Base-by-base conservation (phyloP, 352 stramenopile genomes). In the Plasmopara muralis region DNA sequence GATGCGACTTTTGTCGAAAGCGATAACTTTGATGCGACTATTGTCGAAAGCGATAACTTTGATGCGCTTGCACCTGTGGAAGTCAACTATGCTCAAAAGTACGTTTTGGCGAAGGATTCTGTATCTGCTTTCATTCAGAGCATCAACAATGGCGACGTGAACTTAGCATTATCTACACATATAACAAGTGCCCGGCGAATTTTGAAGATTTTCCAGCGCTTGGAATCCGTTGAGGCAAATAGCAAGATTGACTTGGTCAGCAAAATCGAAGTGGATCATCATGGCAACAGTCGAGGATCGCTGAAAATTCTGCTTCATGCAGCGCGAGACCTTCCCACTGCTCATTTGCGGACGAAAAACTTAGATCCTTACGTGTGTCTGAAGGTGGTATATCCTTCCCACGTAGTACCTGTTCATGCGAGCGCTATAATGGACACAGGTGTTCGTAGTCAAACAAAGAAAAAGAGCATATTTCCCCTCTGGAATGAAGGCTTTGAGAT, bases 401-500 rank as follows among this genome's bases (percentile, higher is more conserved):
- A 63, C 29, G 62, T 38, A 34, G 8, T 67, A 31, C 41, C 60
- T 15, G 39, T 39, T n/a, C 38, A 40, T 15, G 29, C 16, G 15
- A 64, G 37, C 28, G 35, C 53, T 7, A 39, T 50, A 2, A 20
- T 33, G 1, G 62, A 28, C n/a, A 59, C 55, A 31, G 55, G 44
- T 9, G 66, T 83, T 14, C 81, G 78, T 18, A 92, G 74, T 16
- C 66, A 66, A 15, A 92, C 78, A 9, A 71, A 80, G 46, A 84
- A 84, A 63, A 79, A 84, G 55, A 89, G 62, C 38, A 62, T 89
- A 59, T 92, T 85, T 57, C 81, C 81, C 0, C 61, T 87, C 2
- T 92, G 81, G 81, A 74, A 92, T 5, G 78, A 92, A 59, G 71
- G 82, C 9, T 92, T 92, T 41, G 77, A 78, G 44, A 70, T 89